These are phyloP conservation scores for Mimosa pudica DNA, from an alignment of 306 rosid genomes.

Conservation along the genomic window DNA sequence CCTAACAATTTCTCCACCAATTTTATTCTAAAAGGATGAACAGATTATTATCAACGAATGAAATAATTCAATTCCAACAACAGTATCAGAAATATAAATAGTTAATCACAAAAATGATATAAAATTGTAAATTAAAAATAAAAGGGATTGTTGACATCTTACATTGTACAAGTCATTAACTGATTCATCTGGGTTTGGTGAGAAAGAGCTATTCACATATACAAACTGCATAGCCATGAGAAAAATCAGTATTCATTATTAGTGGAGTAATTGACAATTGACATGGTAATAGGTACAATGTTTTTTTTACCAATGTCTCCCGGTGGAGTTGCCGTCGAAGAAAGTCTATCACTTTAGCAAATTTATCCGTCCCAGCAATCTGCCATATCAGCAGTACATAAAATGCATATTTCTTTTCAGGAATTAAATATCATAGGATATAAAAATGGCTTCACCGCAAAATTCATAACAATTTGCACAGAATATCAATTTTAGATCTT, in stretches of 20 bases:
- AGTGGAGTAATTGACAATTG: slow-evolving; percentile 10
- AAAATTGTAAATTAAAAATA: slow-evolving; percentile 4
- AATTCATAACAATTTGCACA: slow-evolving; percentile 2
- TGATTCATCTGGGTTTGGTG: slow-evolving; percentile 90
- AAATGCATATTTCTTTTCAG: slow-evolving; percentile 4
- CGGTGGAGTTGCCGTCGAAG: slow-evolving; percentile 87
- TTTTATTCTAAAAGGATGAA: slow-evolving; percentile 16
- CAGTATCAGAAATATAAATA: slow-evolving; percentile 22
- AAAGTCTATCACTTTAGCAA: slow-evolving; percentile 92
- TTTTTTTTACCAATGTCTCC: slow-evolving; percentile 73
- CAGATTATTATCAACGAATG: slow-evolving; percentile 6
- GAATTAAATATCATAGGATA: background rate
- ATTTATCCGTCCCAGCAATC: slow-evolving; percentile 87
- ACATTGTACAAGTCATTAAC: slow-evolving; percentile 85
- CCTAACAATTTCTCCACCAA: background rate
- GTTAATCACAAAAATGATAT: background rate
- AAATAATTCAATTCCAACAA: slow-evolving; percentile 13
- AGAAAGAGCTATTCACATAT: slow-evolving; percentile 88
- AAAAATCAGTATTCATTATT: slow-evolving; percentile 33
- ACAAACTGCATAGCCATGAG: slow-evolving; percentile 71
- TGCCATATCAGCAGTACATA: slow-evolving; percentile 38
- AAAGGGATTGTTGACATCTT: slow-evolving; percentile 42
- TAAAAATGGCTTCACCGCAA: slow-evolving; percentile 8
- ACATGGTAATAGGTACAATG: slow-evolving; percentile 1
- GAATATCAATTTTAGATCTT: slow-evolving; percentile 27